phyloP scores from a whole-genome alignment of 768 basidiomycete genomes.

The Austroboletus eburneus region DNA sequence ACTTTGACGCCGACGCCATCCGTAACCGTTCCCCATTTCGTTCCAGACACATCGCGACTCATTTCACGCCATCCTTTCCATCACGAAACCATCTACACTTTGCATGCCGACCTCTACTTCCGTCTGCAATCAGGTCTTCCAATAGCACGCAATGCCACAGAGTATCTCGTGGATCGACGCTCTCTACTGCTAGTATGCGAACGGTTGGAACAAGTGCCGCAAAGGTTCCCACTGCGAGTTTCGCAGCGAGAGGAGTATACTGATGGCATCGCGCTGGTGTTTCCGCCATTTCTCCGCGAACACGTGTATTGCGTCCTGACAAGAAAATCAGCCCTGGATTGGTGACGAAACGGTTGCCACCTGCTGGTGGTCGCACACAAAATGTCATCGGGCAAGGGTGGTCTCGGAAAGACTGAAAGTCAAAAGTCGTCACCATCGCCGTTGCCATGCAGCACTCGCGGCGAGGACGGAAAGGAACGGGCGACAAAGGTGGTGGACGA shows the following conservation, averaged over 20 bases:
- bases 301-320: conserved; percentile 20
- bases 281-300: conserved; percentile 23
- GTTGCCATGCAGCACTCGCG: conserved; percentile 15
- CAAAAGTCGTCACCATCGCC: conserved; percentile 12
- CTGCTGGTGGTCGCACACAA: conserved; percentile 17
- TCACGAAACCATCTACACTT: conserved; percentile 20
- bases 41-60: conserved; percentile 16
- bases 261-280: conserved; percentile 12
- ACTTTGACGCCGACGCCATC: conserved; percentile 15
- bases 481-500: conserved; percentile 29
- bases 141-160: conserved; percentile 27
- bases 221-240: conserved; percentile 6
- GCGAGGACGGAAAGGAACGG: conserved; percentile 26
- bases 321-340: conserved; percentile 22
- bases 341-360: conserved; percentile 17
- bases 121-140: conserved; percentile 26
- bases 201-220: conserved; percentile 27
- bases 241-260: neutral
- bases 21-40: conserved; percentile 5
- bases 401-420: conserved; percentile 11
- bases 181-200: conserved; percentile 29
- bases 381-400: conserved; percentile 14
- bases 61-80: conserved; percentile 11
- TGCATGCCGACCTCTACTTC: conserved; percentile 25
- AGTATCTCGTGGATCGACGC: conserved; percentile 25